These are phyloP conservation scores for Lactarius hengduanensis DNA, from an alignment of 768 basidiomycete species.

Conservation along the genomic window DNA sequence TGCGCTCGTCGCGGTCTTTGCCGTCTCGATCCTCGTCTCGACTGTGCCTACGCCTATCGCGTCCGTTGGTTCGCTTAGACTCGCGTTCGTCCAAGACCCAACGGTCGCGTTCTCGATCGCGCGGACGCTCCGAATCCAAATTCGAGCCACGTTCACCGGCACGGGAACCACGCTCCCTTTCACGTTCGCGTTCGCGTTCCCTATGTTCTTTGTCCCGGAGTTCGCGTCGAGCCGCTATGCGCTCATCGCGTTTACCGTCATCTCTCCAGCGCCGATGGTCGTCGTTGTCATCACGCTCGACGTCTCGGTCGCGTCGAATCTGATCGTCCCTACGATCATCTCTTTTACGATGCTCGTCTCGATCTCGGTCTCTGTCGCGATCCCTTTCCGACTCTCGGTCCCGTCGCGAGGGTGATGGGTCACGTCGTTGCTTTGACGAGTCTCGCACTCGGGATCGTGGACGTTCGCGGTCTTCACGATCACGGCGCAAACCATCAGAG, in stretches of 20 bases:
- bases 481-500: conserved; percentile 53
- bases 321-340: conserved; percentile 43
- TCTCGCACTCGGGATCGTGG: conserved; percentile 65
- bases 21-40: conserved; percentile 45
- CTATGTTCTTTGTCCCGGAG: conserved; percentile 42
- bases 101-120: conserved; percentile 42
- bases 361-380: conserved; percentile 33
- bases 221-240: conserved; percentile 60
- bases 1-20: conserved; percentile 46
- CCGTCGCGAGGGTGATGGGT: conserved; percentile 48
- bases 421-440: conserved; percentile 58
- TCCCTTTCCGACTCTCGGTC: conserved; percentile 40
- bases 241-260: conserved; percentile 78
- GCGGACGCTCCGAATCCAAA: conserved; percentile 32
- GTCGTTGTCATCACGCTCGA: conserved; percentile 56
- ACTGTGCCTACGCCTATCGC: conserved; percentile 58
- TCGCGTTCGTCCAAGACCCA: conserved; percentile 76
- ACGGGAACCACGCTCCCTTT: conserved; percentile 43
- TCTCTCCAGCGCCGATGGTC: conserved; percentile 79
- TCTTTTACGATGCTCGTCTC: conserved; percentile 42
- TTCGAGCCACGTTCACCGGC: conserved; percentile 30
- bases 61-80: conserved; percentile 54
- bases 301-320: conserved; percentile 40
- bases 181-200: conserved; percentile 39
- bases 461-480: conserved; percentile 63